A percentile compares a stretch with the other conserved stretches of the same genome.
Conservation (phyloP, 352 stramenopile species). For the Phytophthora sojae region DNA sequence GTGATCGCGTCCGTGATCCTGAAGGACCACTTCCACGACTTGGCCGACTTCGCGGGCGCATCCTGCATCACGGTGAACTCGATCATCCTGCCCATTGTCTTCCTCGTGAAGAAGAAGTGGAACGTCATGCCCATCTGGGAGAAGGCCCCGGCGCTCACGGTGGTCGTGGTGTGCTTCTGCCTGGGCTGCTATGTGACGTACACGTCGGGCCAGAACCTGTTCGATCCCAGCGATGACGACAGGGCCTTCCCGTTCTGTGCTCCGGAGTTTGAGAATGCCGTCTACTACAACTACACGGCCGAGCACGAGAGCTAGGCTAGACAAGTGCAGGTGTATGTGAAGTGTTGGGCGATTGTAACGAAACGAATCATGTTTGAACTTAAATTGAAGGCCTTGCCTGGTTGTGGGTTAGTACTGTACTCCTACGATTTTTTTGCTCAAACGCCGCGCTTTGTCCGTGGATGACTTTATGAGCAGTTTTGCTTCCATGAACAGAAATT, state of each 20-base stretch:
- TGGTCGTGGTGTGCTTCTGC: conserved; percentile 37
- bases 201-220: conserved; percentile 40
- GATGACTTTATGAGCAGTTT: too few relatives aligned
- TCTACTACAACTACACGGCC: conserved; percentile 57
- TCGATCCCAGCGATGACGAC: conserved; percentile 29
- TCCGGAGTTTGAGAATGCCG: conserved; percentile 37
- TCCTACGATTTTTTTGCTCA: too few relatives aligned
- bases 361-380: background rate
- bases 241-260: conserved; percentile 44
- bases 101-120: conserved; percentile 49
- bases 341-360: background rate
- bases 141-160: conserved; percentile 26
- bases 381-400: too few relatives aligned
- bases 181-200: conserved; percentile 47
- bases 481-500: too few relatives aligned
- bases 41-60: conserved; percentile 49
- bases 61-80: conserved; percentile 56
- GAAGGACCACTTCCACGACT: conserved; percentile 55
- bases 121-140: conserved; percentile 35
- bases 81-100: conserved; percentile 57
- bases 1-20: conserved; percentile 50
- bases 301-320: conserved; percentile 31
- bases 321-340: background rate
- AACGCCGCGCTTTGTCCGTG: too few relatives aligned
- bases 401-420: too few relatives aligned